Evolutionary conservation across 768 basidiomycete genomes (phyloP), one percentile per base, ranked within the genome.

Genomic region (Leccinum aurantiacum): DNA sequence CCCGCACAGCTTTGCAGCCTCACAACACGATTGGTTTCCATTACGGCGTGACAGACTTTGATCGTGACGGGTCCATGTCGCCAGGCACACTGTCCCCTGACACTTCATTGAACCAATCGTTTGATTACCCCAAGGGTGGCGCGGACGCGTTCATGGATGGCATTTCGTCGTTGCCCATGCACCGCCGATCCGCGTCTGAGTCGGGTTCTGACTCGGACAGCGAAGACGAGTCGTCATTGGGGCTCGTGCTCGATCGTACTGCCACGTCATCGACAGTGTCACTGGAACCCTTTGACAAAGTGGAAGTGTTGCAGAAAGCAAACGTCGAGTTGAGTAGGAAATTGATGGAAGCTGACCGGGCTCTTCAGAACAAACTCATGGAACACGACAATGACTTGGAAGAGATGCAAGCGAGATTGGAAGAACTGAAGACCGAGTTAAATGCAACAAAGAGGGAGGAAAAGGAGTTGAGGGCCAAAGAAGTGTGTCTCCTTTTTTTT

Each of bases 381-480:
- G 90, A 93, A 54, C 91, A 93, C 64, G 94, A 96, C 72, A 71
- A 78, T n/a, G 89, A 94, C 66, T 74, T 95, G 29, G 90, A 91
- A 65, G 90, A 93, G 60, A 82, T 91, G 74, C 88, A 95, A 67
- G 75, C 74, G 4, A 80, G 83, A 31, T 70, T 96, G 59, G 95
- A 97, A 59, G 93, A 97, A 69, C 73, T 89, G 60, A 78, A 82
- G 63, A 83, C 78, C 13, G 95, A 97, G 72, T 78, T 97, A 8
- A 86, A 79, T 14, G 82, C 88, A 6, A 88, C 90, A 5, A 91
- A 92, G 72, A 83, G 91, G 44, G 94, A 98, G 67, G 95, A 98
- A 74, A 97, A 98, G 76, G 95, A 98, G 67, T 74, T 96, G 64
- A 80, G 91, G 49, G 79, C 83, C 13, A 95, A 95, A 73, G 95